Evolutionary conservation across 177 flowering plant genomes (phyloP), one percentile per base, ranked within the genome.

Genomic region (Vitis hybrid): DNA sequence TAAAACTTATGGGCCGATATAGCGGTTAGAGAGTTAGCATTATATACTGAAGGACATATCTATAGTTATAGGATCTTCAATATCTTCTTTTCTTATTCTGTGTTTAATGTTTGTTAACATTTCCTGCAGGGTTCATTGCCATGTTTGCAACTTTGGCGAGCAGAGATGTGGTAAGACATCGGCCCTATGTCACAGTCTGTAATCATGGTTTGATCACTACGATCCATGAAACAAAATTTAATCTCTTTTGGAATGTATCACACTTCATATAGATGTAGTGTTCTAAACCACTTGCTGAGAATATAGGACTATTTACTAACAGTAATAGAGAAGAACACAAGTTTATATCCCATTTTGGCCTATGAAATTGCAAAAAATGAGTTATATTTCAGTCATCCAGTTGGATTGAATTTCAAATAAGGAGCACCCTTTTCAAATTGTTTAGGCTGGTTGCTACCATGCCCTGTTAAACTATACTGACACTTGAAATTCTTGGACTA

Each of bases 1-100:
- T 90, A 60, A 90, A 88, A 77, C 86, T 90, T 21, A 90, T 90
- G 94, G 94, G 94, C 9, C 85, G 94, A 75, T 85, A 87, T 56
- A 85, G 92, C 73, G 88, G 88, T 85, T 30, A 30, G 32, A 30
- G 32, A 30, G 32, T 30, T 65, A 64, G 72, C 63, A 14, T 67
- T 67, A 58, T 45, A 65, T n/a, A 17, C 34, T 59, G 48, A 13
- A 15, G 7, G 11, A 30, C 19, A 30, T 23, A 11, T 55, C 18
- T 48, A 17, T 60, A 17, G 7, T 39, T 62, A 2, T 13, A 32
- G 9, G 32, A 30, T 30, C 32, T 30, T 30, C 32, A 30, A 30
- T 30, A 30, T 30, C 12, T 39, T 39, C 12, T n/a, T 56, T 49
- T 54, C 7, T 8, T 4, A 45, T 60, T 8, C 11, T 23, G 3